phyloP scores from a whole-genome alignment of 176 grass and related monocot genomes.

The Cenchrus fungigraminus region DNA sequence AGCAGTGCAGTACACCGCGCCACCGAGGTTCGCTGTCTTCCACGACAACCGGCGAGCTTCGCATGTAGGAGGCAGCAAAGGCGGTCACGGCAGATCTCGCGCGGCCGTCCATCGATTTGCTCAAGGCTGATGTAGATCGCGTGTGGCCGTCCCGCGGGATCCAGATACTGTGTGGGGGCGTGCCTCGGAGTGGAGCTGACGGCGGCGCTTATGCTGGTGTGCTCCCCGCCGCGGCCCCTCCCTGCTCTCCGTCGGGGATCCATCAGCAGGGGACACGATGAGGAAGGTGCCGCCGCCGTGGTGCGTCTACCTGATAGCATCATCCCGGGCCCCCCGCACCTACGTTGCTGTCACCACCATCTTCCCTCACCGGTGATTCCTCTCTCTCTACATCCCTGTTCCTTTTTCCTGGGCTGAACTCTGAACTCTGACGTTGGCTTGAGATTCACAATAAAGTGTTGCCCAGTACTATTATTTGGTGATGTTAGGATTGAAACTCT shows the following conservation, averaged over 20 bases:
- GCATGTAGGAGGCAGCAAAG: too few species aligned
- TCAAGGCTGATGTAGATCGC: too few species aligned
- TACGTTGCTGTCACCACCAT: slow-evolving; percentile 94
- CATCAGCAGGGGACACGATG: not conserved
- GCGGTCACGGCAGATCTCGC: too few species aligned
- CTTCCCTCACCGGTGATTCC: slow-evolving; percentile 70
- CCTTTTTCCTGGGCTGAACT: not conserved
- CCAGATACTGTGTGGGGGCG: too few species aligned
- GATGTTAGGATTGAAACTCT: not conserved
- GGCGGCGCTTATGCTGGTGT: too few species aligned
- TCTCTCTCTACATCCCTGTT: not conserved
- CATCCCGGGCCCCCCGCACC: slow-evolving; percentile 49
- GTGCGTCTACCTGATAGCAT: slow-evolving; percentile 45
- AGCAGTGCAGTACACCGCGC: too few species aligned
- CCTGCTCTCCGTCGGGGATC: not conserved
- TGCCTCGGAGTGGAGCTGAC: too few species aligned
- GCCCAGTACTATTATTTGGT: not conserved
- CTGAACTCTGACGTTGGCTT: not conserved
- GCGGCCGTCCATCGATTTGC: too few species aligned
- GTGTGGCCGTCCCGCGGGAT: too few species aligned
- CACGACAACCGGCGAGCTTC: too few species aligned
- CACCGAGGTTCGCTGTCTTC: too few species aligned
- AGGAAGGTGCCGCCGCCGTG: slow-evolving; percentile 28
- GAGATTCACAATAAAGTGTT: not conserved
- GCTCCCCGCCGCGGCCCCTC: too few species aligned